A percentile compares a stretch with the other conserved stretches of the same genome.
These are phyloP conservation scores for Dothiorella sarmentorum DNA, from an alignment of 2,329 filamentous ascomycete genomes.

Conservation along the genomic window DNA sequence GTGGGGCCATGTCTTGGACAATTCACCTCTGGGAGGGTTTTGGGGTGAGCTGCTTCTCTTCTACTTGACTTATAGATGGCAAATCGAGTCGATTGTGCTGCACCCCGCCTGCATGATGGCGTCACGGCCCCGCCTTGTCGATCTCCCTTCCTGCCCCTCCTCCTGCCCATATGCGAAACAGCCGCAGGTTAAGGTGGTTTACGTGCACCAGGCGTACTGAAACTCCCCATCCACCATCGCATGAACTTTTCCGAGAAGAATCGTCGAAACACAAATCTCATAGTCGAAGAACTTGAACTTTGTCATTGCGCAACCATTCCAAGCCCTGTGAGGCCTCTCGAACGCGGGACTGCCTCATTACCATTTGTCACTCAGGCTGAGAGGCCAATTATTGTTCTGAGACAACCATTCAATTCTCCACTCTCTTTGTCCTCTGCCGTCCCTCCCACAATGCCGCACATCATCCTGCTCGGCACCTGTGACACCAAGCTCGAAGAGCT, in stretches of 20 bases:
- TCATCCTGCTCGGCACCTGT: constrained; percentile 60
- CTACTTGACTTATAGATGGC: too few species aligned
- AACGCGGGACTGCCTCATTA: too few species aligned
- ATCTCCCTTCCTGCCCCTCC: constrained; percentile 8
- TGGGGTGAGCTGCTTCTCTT: not conserved
- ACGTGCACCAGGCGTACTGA: not conserved
- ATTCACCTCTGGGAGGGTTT: constrained; percentile 7
- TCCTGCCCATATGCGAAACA: not conserved
- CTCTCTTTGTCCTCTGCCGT: not conserved
- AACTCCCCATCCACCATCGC: not conserved
- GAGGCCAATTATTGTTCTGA: too few species aligned
- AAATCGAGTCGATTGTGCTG: not conserved
- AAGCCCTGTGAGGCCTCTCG: too few species aligned
- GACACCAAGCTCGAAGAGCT: constrained; percentile 63
- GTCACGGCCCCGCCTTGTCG: constrained; percentile 14
- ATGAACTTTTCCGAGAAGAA: not conserved
- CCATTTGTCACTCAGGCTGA: too few species aligned
- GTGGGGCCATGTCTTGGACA: constrained; percentile 51
- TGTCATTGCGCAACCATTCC: too few species aligned
- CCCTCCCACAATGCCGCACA: constrained; percentile 26
- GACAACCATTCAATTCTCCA: not conserved
- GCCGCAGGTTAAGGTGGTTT: not conserved
- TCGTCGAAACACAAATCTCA: too few species aligned
- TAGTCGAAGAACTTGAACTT: too few species aligned
- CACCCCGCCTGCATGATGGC: constrained; percentile 9